phyloP scores from a whole-genome alignment of 495 filamentous ascomycete species.

The Xylaria scruposa region DNA sequence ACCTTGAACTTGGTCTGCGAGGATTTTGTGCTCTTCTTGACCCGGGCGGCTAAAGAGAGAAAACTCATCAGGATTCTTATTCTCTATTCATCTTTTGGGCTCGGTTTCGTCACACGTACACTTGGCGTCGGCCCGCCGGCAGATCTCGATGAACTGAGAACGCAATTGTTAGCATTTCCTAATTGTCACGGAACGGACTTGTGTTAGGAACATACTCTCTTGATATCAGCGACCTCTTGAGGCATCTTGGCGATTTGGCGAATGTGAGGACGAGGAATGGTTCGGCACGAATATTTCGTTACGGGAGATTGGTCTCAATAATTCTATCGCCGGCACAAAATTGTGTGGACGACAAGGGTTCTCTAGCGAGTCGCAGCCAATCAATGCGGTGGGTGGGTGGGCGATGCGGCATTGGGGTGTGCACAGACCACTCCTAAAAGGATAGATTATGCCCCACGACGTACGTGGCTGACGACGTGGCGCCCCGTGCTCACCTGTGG shows the following conservation, averaged over 20 bases:
- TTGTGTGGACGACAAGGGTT: slow-evolving; percentile 43
- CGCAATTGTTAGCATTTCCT: slow-evolving; percentile 41
- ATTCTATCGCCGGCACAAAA: slow-evolving; percentile 40
- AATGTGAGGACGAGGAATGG: slow-evolving; percentile 29
- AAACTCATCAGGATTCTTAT: slow-evolving; percentile 46
- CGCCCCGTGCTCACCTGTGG: slow-evolving; percentile 4
- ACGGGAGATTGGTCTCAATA: slow-evolving; percentile 23
- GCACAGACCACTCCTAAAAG: not conserved
- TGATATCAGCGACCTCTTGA: slow-evolving; percentile 98
- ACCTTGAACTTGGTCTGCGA: slow-evolving; percentile 99
- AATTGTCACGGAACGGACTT: not conserved
- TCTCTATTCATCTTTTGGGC: slow-evolving; percentile 9
- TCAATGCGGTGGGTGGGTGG: slow-evolving; percentile 11
- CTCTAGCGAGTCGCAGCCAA: slow-evolving; percentile 27
- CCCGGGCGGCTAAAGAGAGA: slow-evolving; percentile 76
- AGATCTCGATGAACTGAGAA: slow-evolving; percentile 97
- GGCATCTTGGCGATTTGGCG: slow-evolving; percentile 74
- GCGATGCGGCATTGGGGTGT: not conserved
- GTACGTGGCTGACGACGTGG: slow-evolving; percentile 24
- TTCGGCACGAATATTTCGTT: slow-evolving; percentile 37
- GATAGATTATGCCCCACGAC: not conserved
- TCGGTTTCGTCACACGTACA: slow-evolving; percentile 65
- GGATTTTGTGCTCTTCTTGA: slow-evolving; percentile 91
- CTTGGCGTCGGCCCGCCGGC: slow-evolving; percentile 96
- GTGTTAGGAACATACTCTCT: slow-evolving; percentile 60